Conservation (phyloP, 768 basidiomycete genomes). For the Lactarius vividus region DNA sequence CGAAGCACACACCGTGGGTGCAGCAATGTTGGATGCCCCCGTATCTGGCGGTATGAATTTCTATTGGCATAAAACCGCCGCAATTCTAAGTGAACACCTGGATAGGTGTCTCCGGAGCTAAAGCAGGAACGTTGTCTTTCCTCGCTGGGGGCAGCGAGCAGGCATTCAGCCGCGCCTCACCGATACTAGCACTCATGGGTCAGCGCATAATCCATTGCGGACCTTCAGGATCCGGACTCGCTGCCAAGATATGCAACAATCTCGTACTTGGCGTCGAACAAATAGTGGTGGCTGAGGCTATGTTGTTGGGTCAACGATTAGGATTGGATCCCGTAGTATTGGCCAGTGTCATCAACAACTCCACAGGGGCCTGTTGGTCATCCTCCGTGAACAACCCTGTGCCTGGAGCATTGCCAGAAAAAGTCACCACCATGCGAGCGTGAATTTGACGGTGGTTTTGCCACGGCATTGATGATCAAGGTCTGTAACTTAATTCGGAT, state of each 20-base stretch:
- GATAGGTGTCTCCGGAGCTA: slow-evolving; percentile 80
- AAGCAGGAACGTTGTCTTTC: slow-evolving; percentile 85
- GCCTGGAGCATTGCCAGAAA: slow-evolving; percentile 60
- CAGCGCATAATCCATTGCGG: slow-evolving; percentile 82
- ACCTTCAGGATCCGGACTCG: slow-evolving; percentile 74
- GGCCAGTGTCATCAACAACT: slow-evolving; percentile 81
- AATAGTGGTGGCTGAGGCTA: slow-evolving; percentile 83
- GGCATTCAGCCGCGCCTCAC: slow-evolving; percentile 55
- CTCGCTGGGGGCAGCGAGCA: slow-evolving; percentile 77
- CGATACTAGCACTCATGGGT: slow-evolving; percentile 73
- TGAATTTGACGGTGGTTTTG: slow-evolving; percentile 84
- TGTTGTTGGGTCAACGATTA: slow-evolving; percentile 81
- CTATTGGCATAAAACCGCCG: not conserved
- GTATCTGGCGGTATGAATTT: slow-evolving; percentile 78
- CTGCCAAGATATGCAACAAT: slow-evolving; percentile 92
- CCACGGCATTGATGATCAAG: slow-evolving; percentile 81
- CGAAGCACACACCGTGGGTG: slow-evolving; percentile 52
- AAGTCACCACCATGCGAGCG: slow-evolving; percentile 81
- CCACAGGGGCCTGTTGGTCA: slow-evolving; percentile 82
- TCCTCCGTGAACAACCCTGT: slow-evolving; percentile 88
- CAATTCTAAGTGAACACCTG: not conserved
- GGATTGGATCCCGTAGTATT: slow-evolving; percentile 75
- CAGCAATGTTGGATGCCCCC: slow-evolving; percentile 86
- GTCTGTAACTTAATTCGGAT: slow-evolving; percentile 35
- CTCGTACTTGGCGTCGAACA: slow-evolving; percentile 54